Conservation (phyloP, 179 eudicot genomes). For the Carnegiea gigantea region DNA sequence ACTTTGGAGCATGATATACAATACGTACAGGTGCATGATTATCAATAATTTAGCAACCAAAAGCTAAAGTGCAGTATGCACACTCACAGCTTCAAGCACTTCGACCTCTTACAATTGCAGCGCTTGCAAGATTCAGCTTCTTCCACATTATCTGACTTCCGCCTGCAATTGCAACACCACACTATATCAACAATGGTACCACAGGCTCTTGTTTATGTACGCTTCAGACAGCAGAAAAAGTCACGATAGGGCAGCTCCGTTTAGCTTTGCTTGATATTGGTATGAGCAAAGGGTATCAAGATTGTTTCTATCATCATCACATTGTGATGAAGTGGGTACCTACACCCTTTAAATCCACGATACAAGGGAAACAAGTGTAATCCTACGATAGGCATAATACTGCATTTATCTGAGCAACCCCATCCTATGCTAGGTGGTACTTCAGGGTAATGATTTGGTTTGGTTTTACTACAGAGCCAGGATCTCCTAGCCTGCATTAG, state of each 20-base stretch:
- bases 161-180: constrained; percentile 40
- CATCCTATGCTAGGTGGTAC: too few species aligned
- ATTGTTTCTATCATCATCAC: background rate
- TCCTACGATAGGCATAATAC: too few species aligned
- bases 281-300: background rate
- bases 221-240: background rate
- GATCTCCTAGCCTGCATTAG: too few species aligned
- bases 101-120: constrained; percentile 81
- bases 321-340: background rate
- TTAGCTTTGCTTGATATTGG: background rate
- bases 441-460: too few species aligned
- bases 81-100: constrained; percentile 83
- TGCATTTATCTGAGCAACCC: too few species aligned
- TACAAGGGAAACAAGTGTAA: too few species aligned
- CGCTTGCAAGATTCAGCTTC: constrained; percentile 68
- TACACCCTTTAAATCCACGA: background rate
- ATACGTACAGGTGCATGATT: background rate
- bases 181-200: background rate
- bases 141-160: constrained; percentile 47
- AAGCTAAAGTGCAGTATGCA: background rate
- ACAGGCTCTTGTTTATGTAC: background rate
- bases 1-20: background rate
- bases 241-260: background rate
- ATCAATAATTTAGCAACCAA: background rate
- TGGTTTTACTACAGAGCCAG: too few species aligned